Base-by-base conservation (phyloP, 2,329 filamentous ascomycete species). In the Dothideomycetes sp. region DNA sequence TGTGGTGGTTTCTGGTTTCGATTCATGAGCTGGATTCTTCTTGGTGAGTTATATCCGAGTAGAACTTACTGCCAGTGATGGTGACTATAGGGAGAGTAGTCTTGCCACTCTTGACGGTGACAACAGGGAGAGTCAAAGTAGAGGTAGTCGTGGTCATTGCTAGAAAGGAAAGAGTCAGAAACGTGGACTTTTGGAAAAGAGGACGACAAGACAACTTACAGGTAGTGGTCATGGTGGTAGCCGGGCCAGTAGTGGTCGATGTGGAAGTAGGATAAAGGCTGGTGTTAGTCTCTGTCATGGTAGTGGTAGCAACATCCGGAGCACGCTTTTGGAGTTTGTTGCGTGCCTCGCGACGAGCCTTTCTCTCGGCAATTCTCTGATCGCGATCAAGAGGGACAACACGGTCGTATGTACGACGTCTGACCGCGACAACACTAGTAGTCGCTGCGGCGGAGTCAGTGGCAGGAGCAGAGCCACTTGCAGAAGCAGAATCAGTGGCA, bases 281-380 rank as follows among this genome's bases (percentile, higher is more conserved):
- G 4, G 57, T 57, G 35, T 59, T 49, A 10, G 51, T 50, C 10
- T 50, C 24, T 2, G 57, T 62, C 27, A 60, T 42, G 5, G 54
- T 53, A 11, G 57, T 48, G 8, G 54, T 55, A 29, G 55, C 51
- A 22, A 49, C 45, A 33, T 63, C 60, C 12, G 55, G 51, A 41
- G 53, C 57, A 31, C 60, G 56, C 33, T 47, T 52, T n/a, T 51
- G 45, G 12, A 53, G 31, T 19, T 24, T 34, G 9, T 25, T 31
- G 17, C 33, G 36, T 8, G 20, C 36, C 9, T 47, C 52, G 15
- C 59, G 38, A 22, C 57, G 51, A 9, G 48, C 52, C 30, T 47
- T 50, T 8, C 57, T 45, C 35, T 55, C 53, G 20, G 49, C 43
- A 12, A 56, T 41, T 33, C 50, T 46, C 16, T 47, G 39, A 3